phyloP scores from a whole-genome alignment of 2,329 filamentous ascomycete genomes.

The Trematosphaeria pertusa region DNA sequence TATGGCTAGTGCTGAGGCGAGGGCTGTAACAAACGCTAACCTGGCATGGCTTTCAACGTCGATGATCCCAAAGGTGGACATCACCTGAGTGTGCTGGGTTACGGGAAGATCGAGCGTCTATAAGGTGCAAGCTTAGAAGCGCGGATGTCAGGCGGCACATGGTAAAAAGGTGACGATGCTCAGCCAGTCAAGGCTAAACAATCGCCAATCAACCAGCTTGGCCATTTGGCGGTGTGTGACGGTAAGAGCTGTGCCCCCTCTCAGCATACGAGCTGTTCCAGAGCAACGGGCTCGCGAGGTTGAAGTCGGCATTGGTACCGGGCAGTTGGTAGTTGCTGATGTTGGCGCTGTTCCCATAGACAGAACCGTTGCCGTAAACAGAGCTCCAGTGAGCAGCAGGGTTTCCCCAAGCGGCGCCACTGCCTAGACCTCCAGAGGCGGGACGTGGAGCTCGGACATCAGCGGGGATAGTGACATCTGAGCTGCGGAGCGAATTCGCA shows the following conservation, averaged over 20 bases:
- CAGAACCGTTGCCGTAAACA: slow-evolving; percentile 22
- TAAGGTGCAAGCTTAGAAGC: no score
- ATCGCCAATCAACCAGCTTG: slow-evolving; percentile 44
- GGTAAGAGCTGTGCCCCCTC: slow-evolving; percentile 38
- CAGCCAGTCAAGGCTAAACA: slow-evolving; percentile 23
- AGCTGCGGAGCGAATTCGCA: slow-evolving; percentile 49
- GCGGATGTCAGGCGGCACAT: no score
- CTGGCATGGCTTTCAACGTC: neutral
- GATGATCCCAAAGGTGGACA: neutral
- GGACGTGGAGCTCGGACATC: slow-evolving; percentile 24
- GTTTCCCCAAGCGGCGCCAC: slow-evolving; percentile 43
- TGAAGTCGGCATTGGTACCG: slow-evolving; percentile 26
- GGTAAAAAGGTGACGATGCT: no score
- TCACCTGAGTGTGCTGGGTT: no score
- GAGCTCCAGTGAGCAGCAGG: slow-evolving; percentile 32
- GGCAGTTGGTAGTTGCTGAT: slow-evolving; percentile 27
- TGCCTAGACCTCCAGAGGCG: slow-evolving; percentile 39
- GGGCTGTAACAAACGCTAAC: neutral
- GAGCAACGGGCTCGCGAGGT: slow-evolving; percentile 50
- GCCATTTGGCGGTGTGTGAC: slow-evolving; percentile 46
- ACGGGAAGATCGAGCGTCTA: no score
- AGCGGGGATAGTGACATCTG: slow-evolving; percentile 26
- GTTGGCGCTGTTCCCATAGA: slow-evolving; percentile 17
- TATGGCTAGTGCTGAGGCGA: neutral
- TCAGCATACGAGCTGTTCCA: slow-evolving; percentile 50